Conservation (phyloP, 441 rosid species). For the Adansonia madagascariensis region DNA sequence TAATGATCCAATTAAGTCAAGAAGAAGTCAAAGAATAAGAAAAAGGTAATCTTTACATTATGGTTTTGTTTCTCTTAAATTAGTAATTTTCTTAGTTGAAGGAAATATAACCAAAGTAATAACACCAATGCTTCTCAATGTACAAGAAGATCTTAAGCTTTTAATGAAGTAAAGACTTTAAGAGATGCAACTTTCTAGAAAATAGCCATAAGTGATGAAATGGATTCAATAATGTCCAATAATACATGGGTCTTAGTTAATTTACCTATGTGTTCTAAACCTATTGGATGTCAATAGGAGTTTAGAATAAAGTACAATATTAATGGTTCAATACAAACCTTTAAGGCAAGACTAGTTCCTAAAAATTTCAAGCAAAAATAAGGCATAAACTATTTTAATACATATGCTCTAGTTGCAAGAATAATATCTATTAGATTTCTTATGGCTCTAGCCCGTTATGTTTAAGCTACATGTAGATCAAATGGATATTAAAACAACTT, state of each 20-base stretch:
- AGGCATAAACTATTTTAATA: neutral
- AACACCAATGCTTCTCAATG: neutral
- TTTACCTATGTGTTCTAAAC: neutral
- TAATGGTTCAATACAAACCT: neutral
- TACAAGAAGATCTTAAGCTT: neutral
- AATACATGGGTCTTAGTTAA: neutral
- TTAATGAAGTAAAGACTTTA: neutral
- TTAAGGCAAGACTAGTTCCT: neutral
- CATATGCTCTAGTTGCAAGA: neutral
- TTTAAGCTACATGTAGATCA: neutral
- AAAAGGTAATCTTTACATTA: neutral
- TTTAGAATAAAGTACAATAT: neutral
- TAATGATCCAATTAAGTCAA: neutral
- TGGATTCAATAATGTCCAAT: neutral
- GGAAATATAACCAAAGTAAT: neutral
- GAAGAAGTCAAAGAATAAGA: neutral
- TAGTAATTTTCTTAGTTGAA: neutral
- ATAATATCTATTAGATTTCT: neutral
- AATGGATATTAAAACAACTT: neutral
- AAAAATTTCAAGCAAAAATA: neutral
- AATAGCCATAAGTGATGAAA: neutral
- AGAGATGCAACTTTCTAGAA: neutral
- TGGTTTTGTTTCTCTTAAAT: neutral
- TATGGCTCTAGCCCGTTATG: neutral
- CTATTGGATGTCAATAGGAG: neutral